Evolutionary conservation across 2,329 filamentous ascomycete genomes (phyloP).

Genomic region (Sporothrix brasiliensis): DNA sequence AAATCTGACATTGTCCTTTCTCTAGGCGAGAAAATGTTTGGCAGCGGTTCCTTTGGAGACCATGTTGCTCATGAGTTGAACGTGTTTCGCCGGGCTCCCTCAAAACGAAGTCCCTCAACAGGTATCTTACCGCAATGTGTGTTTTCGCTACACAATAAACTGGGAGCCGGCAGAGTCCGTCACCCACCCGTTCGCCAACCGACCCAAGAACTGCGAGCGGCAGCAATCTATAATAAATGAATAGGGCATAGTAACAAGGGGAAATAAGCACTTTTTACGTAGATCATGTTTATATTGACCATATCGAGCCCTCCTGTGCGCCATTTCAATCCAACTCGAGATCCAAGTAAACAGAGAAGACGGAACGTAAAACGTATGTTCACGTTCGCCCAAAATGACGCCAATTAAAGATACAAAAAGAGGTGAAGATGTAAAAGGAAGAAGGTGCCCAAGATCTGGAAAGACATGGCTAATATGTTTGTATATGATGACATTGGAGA

Average conservation of each 20-base stretch:
- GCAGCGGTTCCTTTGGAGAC: too few relatives aligned
- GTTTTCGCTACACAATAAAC: too few relatives aligned
- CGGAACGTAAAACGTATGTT: neutral
- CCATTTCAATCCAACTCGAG: slow-evolving; percentile 5
- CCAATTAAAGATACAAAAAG: slow-evolving; percentile 6
- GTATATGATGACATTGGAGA: neutral
- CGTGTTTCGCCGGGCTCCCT: neutral
- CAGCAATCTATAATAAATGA: slow-evolving; percentile 21
- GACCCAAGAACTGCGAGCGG: neutral
- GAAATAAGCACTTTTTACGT: neutral
- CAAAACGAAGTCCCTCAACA: neutral
- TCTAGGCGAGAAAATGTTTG: neutral
- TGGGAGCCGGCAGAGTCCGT: neutral
- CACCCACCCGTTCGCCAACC: slow-evolving; percentile 6
- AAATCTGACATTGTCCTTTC: neutral
- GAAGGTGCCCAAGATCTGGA: too few relatives aligned
- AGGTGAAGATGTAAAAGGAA: too few relatives aligned
- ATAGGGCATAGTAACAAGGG: neutral
- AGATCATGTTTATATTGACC: slow-evolving; percentile 5
- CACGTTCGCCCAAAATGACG: neutral
- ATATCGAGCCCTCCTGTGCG: neutral
- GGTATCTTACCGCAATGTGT: neutral
- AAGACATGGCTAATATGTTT: neutral
- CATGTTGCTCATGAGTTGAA: neutral
- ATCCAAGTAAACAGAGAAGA: neutral